Conservation (phyloP, 2,329 filamentous ascomycete genomes). For the Didymella exigua region DNA sequence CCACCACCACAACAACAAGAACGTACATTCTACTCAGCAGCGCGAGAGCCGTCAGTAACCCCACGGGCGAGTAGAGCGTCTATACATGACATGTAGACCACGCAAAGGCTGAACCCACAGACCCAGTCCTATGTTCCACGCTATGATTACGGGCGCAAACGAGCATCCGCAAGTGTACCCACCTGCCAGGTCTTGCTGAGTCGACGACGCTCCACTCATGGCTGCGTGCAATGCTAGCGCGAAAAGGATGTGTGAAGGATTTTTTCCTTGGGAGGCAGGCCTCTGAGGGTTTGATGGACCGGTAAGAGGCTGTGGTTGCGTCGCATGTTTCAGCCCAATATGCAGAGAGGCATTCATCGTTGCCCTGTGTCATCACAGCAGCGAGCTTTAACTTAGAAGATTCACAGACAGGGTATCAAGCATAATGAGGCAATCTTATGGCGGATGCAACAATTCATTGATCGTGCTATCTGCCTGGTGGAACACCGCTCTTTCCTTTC, state of each 20-base stretch:
- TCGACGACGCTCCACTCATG: constrained; percentile 1
- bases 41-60: not conserved
- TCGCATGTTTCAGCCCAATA: not conserved
- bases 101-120: constrained; percentile 3
- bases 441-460: constrained; percentile 36
- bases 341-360: not conserved
- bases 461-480: constrained; percentile 40
- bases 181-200: constrained; percentile 15
- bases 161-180: constrained; percentile 13
- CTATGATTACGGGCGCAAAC: constrained; percentile 12
- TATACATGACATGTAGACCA: constrained; percentile 5
- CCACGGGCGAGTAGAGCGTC: constrained; percentile 11
- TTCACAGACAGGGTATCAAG: constrained; percentile 1
- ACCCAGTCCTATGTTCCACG: constrained; percentile 10
- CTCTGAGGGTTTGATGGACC: not conserved
- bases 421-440: not conserved
- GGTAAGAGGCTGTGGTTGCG: not conserved
- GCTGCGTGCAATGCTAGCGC: constrained; percentile 7
- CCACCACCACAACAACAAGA: not conserved
- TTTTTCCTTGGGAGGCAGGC: constrained; percentile 9
- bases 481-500: constrained; percentile 28
- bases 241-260: constrained; percentile 11
- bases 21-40: not conserved
- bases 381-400: no score
- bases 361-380: not conserved